Conservation (phyloP, 169 alveolate genomes). For the Cryptosporidium felis region DNA sequence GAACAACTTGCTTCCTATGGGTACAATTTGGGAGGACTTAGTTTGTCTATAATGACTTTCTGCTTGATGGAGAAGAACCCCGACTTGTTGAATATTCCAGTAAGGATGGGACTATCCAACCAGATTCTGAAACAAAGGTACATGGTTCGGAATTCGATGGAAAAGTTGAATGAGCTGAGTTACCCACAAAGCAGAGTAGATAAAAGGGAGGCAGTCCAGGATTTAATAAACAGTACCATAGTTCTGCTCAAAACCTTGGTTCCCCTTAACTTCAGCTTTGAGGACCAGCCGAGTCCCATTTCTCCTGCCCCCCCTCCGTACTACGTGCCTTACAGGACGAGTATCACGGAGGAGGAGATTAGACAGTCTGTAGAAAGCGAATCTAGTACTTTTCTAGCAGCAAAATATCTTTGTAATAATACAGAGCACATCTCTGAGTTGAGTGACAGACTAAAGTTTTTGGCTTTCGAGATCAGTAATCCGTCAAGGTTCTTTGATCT, state of each 20-base stretch:
- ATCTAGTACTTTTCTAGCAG: slow-evolving; percentile 59
- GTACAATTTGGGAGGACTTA: slow-evolving; percentile 17
- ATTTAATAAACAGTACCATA: not conserved
- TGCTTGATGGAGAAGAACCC: slow-evolving; percentile 29
- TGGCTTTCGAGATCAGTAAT: slow-evolving; percentile 11
- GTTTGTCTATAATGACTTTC: slow-evolving; percentile 39
- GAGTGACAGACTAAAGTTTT: not conserved
- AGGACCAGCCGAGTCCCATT: slow-evolving; percentile 65
- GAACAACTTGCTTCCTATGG: slow-evolving; percentile 14
- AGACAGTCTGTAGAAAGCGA: slow-evolving; percentile 32
- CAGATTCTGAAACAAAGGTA: slow-evolving; percentile 61
- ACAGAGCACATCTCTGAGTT: slow-evolving; percentile 11
- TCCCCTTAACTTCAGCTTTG: slow-evolving; percentile 7
- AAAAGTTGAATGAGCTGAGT: slow-evolving; percentile 5
- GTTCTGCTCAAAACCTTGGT: not conserved
- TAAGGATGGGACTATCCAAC: slow-evolving; percentile 30
- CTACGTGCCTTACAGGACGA: slow-evolving; percentile 25
- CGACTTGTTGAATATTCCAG: slow-evolving; percentile 19
- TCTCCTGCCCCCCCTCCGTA: slow-evolving; percentile 71
- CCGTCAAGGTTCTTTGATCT: slow-evolving; percentile 33
- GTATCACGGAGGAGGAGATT: slow-evolving; percentile 38
- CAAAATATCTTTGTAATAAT: slow-evolving; percentile 53
- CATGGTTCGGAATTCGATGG: slow-evolving; percentile 34
- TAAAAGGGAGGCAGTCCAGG: not conserved
- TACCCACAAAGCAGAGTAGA: not conserved